A percentile compares a stretch with the other conserved stretches of the same genome.
Conservation (phyloP, 495 filamentous ascomycete genomes). For the Glarea lozoyensis region DNA sequence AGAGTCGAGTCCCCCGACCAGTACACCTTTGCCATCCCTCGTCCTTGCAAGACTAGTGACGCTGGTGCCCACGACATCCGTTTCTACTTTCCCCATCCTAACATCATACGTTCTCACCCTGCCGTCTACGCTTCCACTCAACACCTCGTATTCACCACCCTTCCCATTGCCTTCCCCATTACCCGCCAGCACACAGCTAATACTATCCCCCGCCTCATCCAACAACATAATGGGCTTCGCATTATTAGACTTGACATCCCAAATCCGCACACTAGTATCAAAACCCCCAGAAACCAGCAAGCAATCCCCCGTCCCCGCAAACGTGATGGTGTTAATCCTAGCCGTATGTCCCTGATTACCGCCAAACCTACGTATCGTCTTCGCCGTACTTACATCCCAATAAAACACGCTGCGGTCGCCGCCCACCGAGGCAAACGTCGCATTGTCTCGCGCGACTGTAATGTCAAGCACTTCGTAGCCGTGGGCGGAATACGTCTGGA, state of each 20-base stretch:
- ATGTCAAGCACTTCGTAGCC: slow-evolving; percentile 84
- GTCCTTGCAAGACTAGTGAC: slow-evolving; percentile 65
- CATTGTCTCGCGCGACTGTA: slow-evolving; percentile 63
- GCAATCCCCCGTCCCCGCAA: slow-evolving; percentile 60
- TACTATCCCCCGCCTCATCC: slow-evolving; percentile 67
- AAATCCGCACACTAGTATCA: slow-evolving; percentile 76
- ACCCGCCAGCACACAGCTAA: slow-evolving; percentile 43
- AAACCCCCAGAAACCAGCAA: slow-evolving; percentile 69
- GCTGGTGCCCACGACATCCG: slow-evolving; percentile 61
- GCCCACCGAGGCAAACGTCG: slow-evolving; percentile 69
- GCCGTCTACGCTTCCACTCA: slow-evolving; percentile 79
- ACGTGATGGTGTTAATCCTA: slow-evolving; percentile 67
- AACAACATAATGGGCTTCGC: slow-evolving; percentile 71
- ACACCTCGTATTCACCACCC: slow-evolving; percentile 43
- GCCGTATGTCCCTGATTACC: slow-evolving; percentile 53
- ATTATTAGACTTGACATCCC: slow-evolving; percentile 61
- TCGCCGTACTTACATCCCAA: slow-evolving; percentile 81
- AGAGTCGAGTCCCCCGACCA: slow-evolving; percentile 71
- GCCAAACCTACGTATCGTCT: slow-evolving; percentile 64
- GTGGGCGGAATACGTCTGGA: slow-evolving; percentile 84
- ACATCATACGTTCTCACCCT: slow-evolving; percentile 78
- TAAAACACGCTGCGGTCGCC: slow-evolving; percentile 86
- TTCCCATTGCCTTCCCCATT: slow-evolving; percentile 26
- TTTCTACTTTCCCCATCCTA: slow-evolving; percentile 63
- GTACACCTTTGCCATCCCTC: slow-evolving; percentile 58